Evolutionary conservation across 83 land plant genomes (phyloP).

Genomic region (Diphasiastrum complanatum): DNA sequence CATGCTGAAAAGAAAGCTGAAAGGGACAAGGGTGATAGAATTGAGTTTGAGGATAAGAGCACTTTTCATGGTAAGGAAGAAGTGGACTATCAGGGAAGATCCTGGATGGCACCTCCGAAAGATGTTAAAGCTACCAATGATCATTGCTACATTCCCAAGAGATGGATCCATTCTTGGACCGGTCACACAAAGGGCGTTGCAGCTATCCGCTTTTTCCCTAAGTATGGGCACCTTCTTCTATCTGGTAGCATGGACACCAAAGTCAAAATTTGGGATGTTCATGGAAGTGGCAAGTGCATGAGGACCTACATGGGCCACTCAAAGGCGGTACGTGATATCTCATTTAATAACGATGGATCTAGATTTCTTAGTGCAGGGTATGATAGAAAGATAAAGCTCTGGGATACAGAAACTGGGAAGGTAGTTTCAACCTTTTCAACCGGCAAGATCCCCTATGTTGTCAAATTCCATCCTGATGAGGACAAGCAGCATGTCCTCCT

Average conservation of each 20-base stretch:
- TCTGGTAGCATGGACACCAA: conserved; percentile 96
- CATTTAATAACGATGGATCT: conserved; percentile 82
- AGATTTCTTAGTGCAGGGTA: conserved; percentile 79
- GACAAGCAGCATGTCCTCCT: conserved; percentile 89
- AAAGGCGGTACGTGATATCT: conserved; percentile 72
- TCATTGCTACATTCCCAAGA: conserved; percentile 88
- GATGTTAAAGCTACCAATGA: conserved; percentile 87
- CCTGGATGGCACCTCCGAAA: conserved; percentile 87
- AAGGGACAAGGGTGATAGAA: conserved; percentile 45
- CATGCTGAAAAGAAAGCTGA: conserved; percentile 70
- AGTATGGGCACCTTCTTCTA: conserved; percentile 82
- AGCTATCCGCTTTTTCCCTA: conserved; percentile 87
- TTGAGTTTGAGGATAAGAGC: conserved; percentile 52
- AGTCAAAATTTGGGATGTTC: conserved; percentile 97
- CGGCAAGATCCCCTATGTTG: conserved; percentile 88
- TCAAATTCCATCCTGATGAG: conserved; percentile 89
- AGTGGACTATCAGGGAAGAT: conserved; percentile 84
- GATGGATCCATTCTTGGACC: conserved; percentile 90
- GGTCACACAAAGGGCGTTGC: conserved; percentile 94
- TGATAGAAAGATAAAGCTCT: conserved; percentile 81
- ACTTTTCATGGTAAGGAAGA: conserved; percentile 96
- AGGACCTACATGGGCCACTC: conserved; percentile 92
- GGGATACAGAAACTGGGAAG: conserved; percentile 94
- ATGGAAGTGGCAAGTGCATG: conserved; percentile 80
- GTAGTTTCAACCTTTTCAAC: conserved; percentile 80